A percentile compares a stretch with the other conserved stretches of the same genome.
Conservation (phyloP, 2,329 filamentous ascomycete species). For the Paramyrothecium sp. region DNA sequence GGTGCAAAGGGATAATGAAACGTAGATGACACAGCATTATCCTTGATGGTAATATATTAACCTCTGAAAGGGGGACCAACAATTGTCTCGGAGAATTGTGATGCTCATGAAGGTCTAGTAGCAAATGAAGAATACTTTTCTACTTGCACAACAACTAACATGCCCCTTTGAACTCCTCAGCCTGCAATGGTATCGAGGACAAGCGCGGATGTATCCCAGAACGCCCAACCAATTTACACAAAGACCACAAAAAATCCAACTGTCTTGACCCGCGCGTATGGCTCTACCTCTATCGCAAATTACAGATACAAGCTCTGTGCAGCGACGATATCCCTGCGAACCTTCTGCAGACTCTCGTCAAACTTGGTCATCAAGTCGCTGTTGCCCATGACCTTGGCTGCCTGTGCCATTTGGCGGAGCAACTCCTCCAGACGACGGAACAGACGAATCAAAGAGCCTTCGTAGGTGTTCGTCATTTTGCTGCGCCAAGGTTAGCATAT, state of each 20-base stretch:
- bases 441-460: conserved; percentile 91
- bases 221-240: conserved; percentile 6
- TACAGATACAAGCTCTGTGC: conserved; percentile 91
- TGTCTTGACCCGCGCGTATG: not conserved
- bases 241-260: conserved; percentile 1
- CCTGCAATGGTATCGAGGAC: conserved; percentile 18
- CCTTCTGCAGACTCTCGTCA: conserved; percentile 78
- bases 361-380: conserved; percentile 93
- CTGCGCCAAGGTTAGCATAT: conserved; percentile 44
- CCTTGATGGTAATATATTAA: no score
- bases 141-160: conserved; percentile 12
- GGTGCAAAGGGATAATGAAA: no score
- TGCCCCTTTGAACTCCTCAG: conserved; percentile 16
- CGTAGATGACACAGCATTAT: no score
- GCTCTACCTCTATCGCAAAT: not conserved
- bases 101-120: no score
- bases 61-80: no score
- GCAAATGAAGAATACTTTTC: no score
- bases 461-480: conserved; percentile 99
- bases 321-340: conserved; percentile 90
- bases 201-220: conserved; percentile 7
- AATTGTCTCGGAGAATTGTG: no score
- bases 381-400: conserved; percentile 96
- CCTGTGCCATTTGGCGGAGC: conserved; percentile 91
- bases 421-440: conserved; percentile 95